Evolutionary conservation across 78 protist species (phyloP).

Genomic region (Cavenderia fasciculata): DNA sequence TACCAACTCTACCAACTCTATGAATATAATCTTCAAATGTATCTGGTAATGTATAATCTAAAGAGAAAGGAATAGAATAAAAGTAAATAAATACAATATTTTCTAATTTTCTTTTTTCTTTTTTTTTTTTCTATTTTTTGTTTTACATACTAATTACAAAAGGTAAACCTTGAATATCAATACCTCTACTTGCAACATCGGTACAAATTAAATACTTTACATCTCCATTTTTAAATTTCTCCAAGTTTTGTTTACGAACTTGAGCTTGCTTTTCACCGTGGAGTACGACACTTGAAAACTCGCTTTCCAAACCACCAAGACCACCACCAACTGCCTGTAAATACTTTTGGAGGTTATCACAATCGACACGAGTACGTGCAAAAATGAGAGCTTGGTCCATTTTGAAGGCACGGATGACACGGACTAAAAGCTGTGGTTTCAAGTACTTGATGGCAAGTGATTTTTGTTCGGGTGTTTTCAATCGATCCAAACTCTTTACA

Average conservation of each 20-base stretch:
- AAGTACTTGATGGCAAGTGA: slow-evolving; percentile 84
- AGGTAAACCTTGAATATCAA: slow-evolving; percentile 85
- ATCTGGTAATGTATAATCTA: slow-evolving; percentile 89
- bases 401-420: slow-evolving; percentile 79
- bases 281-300: slow-evolving; percentile 40
- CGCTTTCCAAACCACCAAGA: background rate
- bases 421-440: slow-evolving; percentile 57
- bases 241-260: slow-evolving; percentile 70
- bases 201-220: slow-evolving; percentile 89
- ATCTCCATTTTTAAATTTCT: slow-evolving; percentile 84
- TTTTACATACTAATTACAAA: slow-evolving; percentile 69
- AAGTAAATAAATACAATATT: background rate
- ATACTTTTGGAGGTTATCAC: slow-evolving; percentile 81
- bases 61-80: too few species aligned
- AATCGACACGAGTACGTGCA: slow-evolving; percentile 89
- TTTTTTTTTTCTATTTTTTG: background rate
- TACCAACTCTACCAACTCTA: slow-evolving; percentile 95
- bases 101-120: background rate
- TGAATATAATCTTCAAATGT: slow-evolving; percentile 91
- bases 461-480: slow-evolving; percentile 51
- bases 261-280: slow-evolving; percentile 33
- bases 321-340: slow-evolving; percentile 57
- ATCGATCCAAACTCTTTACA: background rate
- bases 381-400: slow-evolving; percentile 92
- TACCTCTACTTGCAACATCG: slow-evolving; percentile 91